Evolutionary conservation across 2,329 filamentous ascomycete species (phyloP), one percentile per base, ranked within the genome.

Genomic region (Colletotrichum chrysophilum): DNA sequence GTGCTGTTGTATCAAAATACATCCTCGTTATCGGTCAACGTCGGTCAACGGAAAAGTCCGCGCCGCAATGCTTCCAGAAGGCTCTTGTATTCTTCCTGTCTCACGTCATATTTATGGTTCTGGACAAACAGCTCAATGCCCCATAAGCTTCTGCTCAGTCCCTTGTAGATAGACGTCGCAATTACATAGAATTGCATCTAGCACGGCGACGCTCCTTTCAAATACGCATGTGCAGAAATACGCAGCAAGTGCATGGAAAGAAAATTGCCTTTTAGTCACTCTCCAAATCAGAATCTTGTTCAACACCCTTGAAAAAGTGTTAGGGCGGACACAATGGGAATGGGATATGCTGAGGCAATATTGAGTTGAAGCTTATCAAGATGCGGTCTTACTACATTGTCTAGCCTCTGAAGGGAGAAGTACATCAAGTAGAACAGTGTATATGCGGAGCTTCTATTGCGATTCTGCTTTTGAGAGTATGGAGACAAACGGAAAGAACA

Each of bases 371-470:
- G 38, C 3, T 43, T 21, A 48, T 4, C 10, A 21, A 48, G n/a
- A 9, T 21, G n/a, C 4, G 5, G 2, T 48, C 4, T 48, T 7
- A 13, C 4, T 48, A n/a, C 43, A 21, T 21, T 48, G 0, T 21
- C n/a, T 21, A 21, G 43, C 0, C 43, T 48, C 5, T 48, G 9
- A 21, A 48, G 43, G 43, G 0, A 13, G 43, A 48, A 21, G 43
- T 4, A 4, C 5, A 21, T 12, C n/a, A 13, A 48, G 4, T 48
- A 48, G 5, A 48, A 12, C n/a, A 21, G n/a, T 0, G 2, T 0
- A 13, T 48, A 48, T 0, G 9, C 43, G 18, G 43, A 2, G 1
- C 10, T 48, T 21, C 18, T 6, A 7, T 48, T 7, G 43, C 43
- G 3, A n/a, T 48, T 48, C 18, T 21, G 3, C 18, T n/a, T 1